A percentile compares a stretch with the other conserved stretches of the same genome.
Conservation (phyloP, 2,329 filamentous ascomycete genomes). For the Pyricularia sp. region DNA sequence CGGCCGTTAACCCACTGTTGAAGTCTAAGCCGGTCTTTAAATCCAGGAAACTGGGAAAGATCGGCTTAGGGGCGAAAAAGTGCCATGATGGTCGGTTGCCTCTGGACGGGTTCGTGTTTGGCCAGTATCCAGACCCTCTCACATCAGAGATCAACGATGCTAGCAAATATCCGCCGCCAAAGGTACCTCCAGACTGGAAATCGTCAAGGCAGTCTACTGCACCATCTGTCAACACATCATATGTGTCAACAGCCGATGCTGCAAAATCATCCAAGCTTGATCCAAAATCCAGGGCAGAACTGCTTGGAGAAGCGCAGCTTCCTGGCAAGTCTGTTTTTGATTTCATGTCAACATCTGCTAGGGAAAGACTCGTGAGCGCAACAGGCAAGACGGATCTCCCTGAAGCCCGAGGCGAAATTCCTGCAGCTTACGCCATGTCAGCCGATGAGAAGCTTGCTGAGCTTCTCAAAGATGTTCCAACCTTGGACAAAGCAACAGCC, state of each 20-base stretch:
- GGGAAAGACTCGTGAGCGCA: conserved; percentile 61
- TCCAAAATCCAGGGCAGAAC: conserved; percentile 59
- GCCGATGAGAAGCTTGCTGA: conserved; percentile 49
- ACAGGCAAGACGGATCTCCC: conserved; percentile 70
- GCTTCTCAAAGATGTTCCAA: conserved; percentile 45
- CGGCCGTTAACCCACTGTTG: conserved; percentile 49
- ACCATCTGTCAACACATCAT: conserved; percentile 21
- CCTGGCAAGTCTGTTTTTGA: conserved; percentile 95
- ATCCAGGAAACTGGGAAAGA: conserved; percentile 44
- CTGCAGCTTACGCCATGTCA: conserved; percentile 47
- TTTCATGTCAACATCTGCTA: conserved; percentile 65
- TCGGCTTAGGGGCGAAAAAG: conserved; percentile 42
- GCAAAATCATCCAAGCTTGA: conserved; percentile 66
- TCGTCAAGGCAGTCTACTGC: conserved; percentile 28
- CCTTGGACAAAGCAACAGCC: conserved; percentile 53
- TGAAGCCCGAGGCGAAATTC: conserved; percentile 61
- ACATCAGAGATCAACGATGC: conserved; percentile 28
- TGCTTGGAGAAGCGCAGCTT: conserved; percentile 68
- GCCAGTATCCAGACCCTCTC: conserved; percentile 35
- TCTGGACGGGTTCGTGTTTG: conserved; percentile 66
- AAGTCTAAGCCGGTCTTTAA: conserved; percentile 61
- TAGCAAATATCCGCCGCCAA: conserved; percentile 46
- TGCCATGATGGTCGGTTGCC: conserved; percentile 77
- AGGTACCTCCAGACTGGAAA: conserved; percentile 62
- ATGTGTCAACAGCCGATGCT: conserved; percentile 60